phyloP scores from a whole-genome alignment of 2,329 filamentous ascomycete species.

The Stagonosporopsis chrysanthemi region DNA sequence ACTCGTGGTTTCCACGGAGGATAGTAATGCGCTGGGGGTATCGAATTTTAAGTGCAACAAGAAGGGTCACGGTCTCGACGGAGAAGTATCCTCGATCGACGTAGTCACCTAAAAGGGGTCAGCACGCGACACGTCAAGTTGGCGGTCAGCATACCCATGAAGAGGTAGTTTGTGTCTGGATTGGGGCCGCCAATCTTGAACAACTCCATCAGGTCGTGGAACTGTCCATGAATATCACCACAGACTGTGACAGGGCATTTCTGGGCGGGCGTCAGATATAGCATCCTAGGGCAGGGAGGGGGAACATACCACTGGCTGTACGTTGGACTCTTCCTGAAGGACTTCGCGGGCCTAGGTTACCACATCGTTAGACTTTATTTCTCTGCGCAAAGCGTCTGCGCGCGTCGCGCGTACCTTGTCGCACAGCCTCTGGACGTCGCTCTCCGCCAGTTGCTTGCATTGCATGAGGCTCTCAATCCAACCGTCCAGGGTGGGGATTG shows the following conservation, averaged over 20 bases:
- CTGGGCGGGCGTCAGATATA: conserved; percentile 39
- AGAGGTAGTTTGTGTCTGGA: conserved; percentile 98
- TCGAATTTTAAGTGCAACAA: conserved; percentile 96
- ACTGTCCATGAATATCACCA: conserved; percentile 98
- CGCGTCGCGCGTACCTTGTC: conserved; percentile 86
- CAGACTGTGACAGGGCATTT: conserved; percentile 99
- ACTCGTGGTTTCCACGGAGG: conserved; percentile 89
- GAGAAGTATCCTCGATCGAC: conserved; percentile 99
- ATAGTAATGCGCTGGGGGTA: conserved; percentile 98
- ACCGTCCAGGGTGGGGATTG: conserved; percentile 91
- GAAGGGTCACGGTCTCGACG: conserved; percentile 94
- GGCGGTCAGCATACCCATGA: conserved; percentile 74
- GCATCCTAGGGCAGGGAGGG: not conserved
- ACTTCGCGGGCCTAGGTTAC: conserved; percentile 83
- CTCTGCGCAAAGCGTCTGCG: not conserved
- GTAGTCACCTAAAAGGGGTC: conserved; percentile 77
- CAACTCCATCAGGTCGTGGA: conserved; percentile 98
- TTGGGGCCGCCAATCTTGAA: conserved; percentile 99
- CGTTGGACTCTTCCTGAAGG: conserved; percentile 96
- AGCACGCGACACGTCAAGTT: conserved; percentile 17
- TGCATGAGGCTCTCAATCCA: conserved; percentile 99
- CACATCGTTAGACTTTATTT: conserved; percentile 22
- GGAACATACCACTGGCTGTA: conserved; percentile 88
- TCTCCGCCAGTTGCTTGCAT: conserved; percentile 97
- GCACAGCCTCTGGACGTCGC: conserved; percentile 94